Evolutionary conservation across 148 eudicot species (phyloP).

Genomic region (Chenopodium album): DNA sequence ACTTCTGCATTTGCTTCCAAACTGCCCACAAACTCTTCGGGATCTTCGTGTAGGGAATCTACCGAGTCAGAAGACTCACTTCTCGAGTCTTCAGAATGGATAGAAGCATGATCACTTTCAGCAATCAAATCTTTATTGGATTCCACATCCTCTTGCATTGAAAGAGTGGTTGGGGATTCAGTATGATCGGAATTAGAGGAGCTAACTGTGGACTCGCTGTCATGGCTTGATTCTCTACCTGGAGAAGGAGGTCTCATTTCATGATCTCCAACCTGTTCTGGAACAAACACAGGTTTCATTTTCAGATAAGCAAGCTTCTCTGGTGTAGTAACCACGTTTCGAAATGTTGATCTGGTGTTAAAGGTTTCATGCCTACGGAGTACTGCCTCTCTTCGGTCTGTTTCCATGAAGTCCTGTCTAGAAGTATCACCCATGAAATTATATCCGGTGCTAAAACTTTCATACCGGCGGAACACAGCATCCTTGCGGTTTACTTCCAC

Average conservation of each 20-base stretch:
- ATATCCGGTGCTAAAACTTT: slow-evolving; percentile 26
- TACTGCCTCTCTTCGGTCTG: slow-evolving; percentile 27
- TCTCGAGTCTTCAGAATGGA: slow-evolving; percentile 40
- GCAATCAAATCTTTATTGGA: slow-evolving; percentile 29
- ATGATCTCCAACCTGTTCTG: slow-evolving; percentile 33
- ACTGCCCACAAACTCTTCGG: slow-evolving; percentile 5
- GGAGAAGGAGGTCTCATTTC: slow-evolving; percentile 43
- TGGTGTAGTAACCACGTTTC: not conserved
- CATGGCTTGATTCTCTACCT: slow-evolving; percentile 28
- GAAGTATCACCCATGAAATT: slow-evolving; percentile 31
- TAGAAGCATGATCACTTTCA: slow-evolving; percentile 34
- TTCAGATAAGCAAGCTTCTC: slow-evolving; percentile 8
- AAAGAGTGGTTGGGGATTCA: slow-evolving; percentile 37
- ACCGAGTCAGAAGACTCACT: slow-evolving; percentile 51
- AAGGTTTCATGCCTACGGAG: slow-evolving; percentile 48
- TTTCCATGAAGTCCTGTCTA: slow-evolving; percentile 27
- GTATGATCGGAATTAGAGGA: slow-evolving; percentile 45
- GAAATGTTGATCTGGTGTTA: slow-evolving; percentile 26
- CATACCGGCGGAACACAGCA: slow-evolving; percentile 27
- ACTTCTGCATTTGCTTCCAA: not conserved
- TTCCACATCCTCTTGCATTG: slow-evolving; percentile 34
- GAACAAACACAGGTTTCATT: slow-evolving; percentile 43
- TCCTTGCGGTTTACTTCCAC: slow-evolving; percentile 19
- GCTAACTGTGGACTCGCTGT: slow-evolving; percentile 31
- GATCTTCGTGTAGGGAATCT: slow-evolving; percentile 31